Conservation (phyloP, 169 alveolate species). For the Perkinsus marinus region DNA sequence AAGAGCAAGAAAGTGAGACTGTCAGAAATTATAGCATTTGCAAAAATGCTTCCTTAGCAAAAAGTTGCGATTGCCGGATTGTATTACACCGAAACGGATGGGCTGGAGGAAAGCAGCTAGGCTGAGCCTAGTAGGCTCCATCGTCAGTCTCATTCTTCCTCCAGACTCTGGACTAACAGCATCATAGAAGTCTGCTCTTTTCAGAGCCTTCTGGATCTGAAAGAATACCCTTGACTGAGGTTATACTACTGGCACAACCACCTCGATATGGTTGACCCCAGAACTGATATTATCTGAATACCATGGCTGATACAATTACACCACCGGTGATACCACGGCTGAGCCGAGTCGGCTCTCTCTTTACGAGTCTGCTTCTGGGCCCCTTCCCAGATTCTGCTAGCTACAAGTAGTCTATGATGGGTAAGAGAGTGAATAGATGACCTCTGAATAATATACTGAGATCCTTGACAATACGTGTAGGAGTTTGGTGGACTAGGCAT, state of each 20-base stretch:
- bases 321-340: not conserved
- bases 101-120: too few relatives aligned
- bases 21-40: too few relatives aligned
- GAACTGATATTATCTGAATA: not conserved
- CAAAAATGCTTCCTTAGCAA: too few relatives aligned
- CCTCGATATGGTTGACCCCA: not conserved
- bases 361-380: too few relatives aligned
- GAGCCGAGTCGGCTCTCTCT: too few relatives aligned
- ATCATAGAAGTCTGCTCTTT: not conserved
- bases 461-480: slow-evolving; percentile 46
- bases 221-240: not conserved
- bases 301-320: not conserved
- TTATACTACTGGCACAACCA: not conserved
- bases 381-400: too few relatives aligned
- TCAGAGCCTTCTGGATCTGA: not conserved
- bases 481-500: not conserved
- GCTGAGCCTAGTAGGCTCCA: too few relatives aligned
- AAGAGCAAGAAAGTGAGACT: too few relatives aligned
- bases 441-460: slow-evolving; percentile 14
- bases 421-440: not conserved
- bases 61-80: too few relatives aligned
- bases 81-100: too few relatives aligned
- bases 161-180: not conserved
- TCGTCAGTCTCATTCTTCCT: too few relatives aligned
- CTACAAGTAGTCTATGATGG: not conserved